Percentiles rank a stretch among this genome's conserved stretches.
phyloP scores from a whole-genome alignment of 768 basidiomycete species.

The Stropharia rugosoannulata region DNA sequence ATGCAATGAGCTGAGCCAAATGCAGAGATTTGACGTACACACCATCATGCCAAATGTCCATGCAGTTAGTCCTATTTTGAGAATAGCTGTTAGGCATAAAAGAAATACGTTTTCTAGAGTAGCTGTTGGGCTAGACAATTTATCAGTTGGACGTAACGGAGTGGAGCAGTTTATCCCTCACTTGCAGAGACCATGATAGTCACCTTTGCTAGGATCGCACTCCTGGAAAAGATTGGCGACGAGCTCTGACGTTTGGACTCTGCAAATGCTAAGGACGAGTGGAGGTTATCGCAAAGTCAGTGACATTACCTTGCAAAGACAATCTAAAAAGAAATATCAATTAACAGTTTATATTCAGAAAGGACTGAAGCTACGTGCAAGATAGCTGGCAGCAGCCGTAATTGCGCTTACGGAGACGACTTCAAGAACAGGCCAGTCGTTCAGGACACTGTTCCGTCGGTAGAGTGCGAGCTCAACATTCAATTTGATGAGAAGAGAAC shows the following conservation, averaged over 20 bases:
- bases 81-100: conserved; percentile 56
- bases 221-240: conserved; percentile 85
- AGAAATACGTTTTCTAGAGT: conserved; percentile 69
- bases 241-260: conserved; percentile 76
- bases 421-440: conserved; percentile 65
- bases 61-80: conserved; percentile 64
- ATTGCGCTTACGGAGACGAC: conserved; percentile 61
- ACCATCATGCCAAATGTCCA: conserved; percentile 86
- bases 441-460: conserved; percentile 51
- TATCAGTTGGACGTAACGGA: background rate
- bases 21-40: conserved; percentile 5
- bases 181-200: conserved; percentile 83
- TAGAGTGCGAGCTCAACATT: conserved; percentile 66
- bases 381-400: conserved; percentile 70
- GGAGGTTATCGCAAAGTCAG: background rate
- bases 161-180: conserved; percentile 28
- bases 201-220: conserved; percentile 65
- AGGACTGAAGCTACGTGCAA: conserved; percentile 36
- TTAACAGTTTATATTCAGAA: background rate
- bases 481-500: conserved; percentile 62
- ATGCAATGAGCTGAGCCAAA: background rate
- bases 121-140: conserved; percentile 51
- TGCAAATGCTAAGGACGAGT: conserved; percentile 17
- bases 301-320: conserved; percentile 57
- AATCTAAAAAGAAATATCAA: conserved; percentile 36